A percentile compares a stretch with the other conserved stretches of the same genome.
Conservation (phyloP, 768 basidiomycete genomes). For the Leucosporidium creatinivorum region DNA sequence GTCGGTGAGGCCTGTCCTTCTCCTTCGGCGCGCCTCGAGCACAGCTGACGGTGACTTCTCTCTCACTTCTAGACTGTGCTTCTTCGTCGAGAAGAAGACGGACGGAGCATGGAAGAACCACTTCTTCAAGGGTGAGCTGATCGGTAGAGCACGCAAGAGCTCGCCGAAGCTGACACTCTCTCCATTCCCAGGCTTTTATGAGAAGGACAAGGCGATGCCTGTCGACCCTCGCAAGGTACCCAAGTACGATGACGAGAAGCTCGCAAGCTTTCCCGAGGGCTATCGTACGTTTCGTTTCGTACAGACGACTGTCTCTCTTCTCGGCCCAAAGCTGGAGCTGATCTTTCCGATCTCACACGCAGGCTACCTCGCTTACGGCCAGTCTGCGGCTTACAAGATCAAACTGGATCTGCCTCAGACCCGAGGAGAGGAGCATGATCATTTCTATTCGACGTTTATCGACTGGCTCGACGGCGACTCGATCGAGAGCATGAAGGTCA, state of each 20-base stretch:
- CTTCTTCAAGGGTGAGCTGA: conserved; percentile 34
- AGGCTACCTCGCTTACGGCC: conserved; percentile 35
- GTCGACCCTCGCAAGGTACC: conserved; percentile 36
- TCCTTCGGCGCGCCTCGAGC: too few relatives aligned
- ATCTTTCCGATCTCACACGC: not conserved
- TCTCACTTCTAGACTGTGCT: conserved; percentile 19
- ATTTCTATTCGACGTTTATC: conserved; percentile 32
- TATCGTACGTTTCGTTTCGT: conserved; percentile 26
- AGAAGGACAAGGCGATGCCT: conserved; percentile 25
- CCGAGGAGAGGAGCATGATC: conserved; percentile 32
- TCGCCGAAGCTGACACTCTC: not conserved
- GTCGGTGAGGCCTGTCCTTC: too few relatives aligned
- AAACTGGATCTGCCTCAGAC: conserved; percentile 5
- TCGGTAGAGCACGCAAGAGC: too few relatives aligned
- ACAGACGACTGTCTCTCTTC: not conserved
- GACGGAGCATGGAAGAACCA: conserved; percentile 35
- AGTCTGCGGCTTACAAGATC: conserved; percentile 8
- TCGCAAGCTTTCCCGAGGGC: conserved; percentile 33
- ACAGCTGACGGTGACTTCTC: too few relatives aligned
- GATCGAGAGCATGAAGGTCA: conserved; percentile 33
- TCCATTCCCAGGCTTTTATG: conserved; percentile 16
- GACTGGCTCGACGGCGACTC: conserved; percentile 31
- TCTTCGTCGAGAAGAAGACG: conserved; percentile 36
- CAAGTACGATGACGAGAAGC: conserved; percentile 31
- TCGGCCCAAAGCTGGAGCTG: not conserved